Percentiles rank a stretch among this genome's conserved stretches.
These are phyloP conservation scores for Kodamaea leandrae DNA, from an alignment of 805 yeast genomes.

Conservation along the genomic window DNA sequence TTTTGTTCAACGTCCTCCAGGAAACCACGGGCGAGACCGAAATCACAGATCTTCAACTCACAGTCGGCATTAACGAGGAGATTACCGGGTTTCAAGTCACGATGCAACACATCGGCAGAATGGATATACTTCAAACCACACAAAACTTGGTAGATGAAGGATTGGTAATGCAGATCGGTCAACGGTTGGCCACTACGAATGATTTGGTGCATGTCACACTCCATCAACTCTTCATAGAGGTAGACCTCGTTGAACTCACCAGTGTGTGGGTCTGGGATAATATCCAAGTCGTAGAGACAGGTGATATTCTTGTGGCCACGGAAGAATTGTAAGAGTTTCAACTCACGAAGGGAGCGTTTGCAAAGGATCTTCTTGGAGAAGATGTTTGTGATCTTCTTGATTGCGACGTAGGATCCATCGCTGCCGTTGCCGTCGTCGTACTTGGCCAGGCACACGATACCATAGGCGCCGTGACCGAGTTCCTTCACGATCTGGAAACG, in stretches of 20 bases:
- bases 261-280: conserved; percentile 61
- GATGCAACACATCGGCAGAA: conserved; percentile 86
- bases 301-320: conserved; percentile 96
- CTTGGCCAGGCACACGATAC: conserved; percentile 92
- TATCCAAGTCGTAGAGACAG: conserved; percentile 90
- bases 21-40: conserved; percentile 92
- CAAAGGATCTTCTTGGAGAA: conserved; percentile 88
- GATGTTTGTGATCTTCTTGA: conserved; percentile 92
- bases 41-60: conserved; percentile 93
- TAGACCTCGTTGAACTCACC: conserved; percentile 87
- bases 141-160: conserved; percentile 84
- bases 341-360: conserved; percentile 86
- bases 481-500: conserved; percentile 88
- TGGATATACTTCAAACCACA: conserved; percentile 91
- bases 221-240: conserved; percentile 95
- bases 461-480: conserved; percentile 97
- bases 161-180: conserved; percentile 93
- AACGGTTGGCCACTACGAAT: conserved; percentile 90
- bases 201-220: conserved; percentile 97
- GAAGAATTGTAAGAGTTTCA: conserved; percentile 86
- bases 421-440: conserved; percentile 66
- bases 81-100: conserved; percentile 94
- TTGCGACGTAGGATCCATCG: conserved; percentile 63
- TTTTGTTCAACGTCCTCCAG: conserved; percentile 78
- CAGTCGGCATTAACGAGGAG: conserved; percentile 93